Conservation (phyloP, 2,329 filamentous ascomycete species). For the Trichophyton verrucosum region DNA sequence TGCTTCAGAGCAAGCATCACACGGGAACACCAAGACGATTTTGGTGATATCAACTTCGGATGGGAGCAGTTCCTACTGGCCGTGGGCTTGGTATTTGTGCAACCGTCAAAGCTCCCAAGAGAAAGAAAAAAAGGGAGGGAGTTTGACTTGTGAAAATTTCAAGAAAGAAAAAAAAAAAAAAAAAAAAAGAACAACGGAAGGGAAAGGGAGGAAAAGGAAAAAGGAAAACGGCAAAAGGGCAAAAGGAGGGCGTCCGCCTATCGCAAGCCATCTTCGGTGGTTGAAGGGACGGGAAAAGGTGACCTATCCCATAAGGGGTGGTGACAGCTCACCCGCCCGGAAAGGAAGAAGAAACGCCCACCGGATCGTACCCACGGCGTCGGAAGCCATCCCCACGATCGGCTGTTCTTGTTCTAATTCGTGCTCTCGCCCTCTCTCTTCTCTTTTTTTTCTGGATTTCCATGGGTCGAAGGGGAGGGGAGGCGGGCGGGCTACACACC, state of each 20-base stretch:
- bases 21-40: neutral
- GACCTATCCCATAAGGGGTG: conserved; percentile 1
- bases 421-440: neutral
- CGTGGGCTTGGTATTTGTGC: neutral
- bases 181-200: neutral
- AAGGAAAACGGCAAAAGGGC: neutral
- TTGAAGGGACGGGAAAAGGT: neutral
- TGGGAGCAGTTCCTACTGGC: conserved; percentile 1
- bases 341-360: neutral
- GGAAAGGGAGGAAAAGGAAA: neutral
- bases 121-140: neutral
- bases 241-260: neutral
- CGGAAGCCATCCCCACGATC: neutral
- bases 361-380: conserved; percentile 1
- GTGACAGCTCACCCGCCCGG: conserved; percentile 1
- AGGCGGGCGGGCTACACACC: no score
- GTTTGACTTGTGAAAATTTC: neutral
- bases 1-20: neutral
- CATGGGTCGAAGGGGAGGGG: neutral
- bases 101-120: neutral
- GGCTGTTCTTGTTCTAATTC: neutral
- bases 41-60: neutral
- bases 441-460: neutral
- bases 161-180: neutral
- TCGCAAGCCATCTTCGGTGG: neutral